Evolutionary conservation across 495 filamentous ascomycete species (phyloP), one percentile per base, ranked within the genome.

Genomic region (Aspergillus baeticus): DNA sequence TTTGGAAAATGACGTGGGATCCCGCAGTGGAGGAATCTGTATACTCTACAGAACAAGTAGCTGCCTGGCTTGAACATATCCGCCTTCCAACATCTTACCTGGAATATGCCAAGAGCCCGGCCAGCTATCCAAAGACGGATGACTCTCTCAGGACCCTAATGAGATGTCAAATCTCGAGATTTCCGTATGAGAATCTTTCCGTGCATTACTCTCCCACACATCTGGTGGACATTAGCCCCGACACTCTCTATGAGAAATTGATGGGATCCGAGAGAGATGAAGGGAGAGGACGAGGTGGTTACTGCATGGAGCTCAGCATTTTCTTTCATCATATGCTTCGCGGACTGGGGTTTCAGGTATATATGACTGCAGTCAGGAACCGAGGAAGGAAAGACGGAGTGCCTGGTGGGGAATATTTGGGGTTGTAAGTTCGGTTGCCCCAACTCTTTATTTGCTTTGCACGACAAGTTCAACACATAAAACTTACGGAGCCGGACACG

Each of bases 271-370:
- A 69, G 17, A 47, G 50, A 6, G 45, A 41, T 0, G 21, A 20
- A 6, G 65, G 63, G 11, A 72, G 73, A 31, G 77, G 82, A 18
- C 68, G 83, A n/a, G 90, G 90, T 3, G 88, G 89, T 0, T 91
- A 91, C 60, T 92, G 88, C 70, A 86, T 92, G 78, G 89, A 92
- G 62, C 77, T 81, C 47, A 92, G 86, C 64, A 73, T 75, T 31
- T 81, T 91, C 45, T 89, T 92, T 41, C 78, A 80, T 36, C 77
- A 77, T 17, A 70, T 91, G 14, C 70, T 95, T 14, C 69, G 81
- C 18, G 81, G 74, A 14, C 64, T 91, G 3, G 89, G 87, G 0
- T 92, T 78, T 54, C 60, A 67, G 0, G 69, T 86, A 0, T 82
- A 82, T 58, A 77, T 67, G 59, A 75, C 71, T n/a, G 79, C 77